Evolutionary conservation across 192 early-diverging fungal genomes (phyloP), one percentile per base, ranked within the genome.

Genomic region (Obelidium mucronatum): DNA sequence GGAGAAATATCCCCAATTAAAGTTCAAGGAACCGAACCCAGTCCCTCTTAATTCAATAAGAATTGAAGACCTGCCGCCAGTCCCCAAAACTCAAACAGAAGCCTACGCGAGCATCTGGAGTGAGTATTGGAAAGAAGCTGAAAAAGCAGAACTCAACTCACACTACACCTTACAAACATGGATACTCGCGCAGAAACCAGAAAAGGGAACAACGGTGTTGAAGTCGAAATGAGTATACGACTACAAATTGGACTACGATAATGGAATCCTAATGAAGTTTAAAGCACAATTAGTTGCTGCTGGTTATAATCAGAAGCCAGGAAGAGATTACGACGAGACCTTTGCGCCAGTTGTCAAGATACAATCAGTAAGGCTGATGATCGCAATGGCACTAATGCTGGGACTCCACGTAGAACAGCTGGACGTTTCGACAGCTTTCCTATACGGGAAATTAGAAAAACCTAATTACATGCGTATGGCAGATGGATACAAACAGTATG

Each of bases 271-370:
- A n/a, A 22, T 67, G 67, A 65, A 58, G 40, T 77, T 77, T 66
- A 85, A 85, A 62, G 80, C 83, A 33, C 70, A 79, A 40, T 37
- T 78, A 24, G 80, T 82, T 40, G 79, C 77, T 1, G 44, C 60
- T 31, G 83, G 81, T 22, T 81, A 72, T 51, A 69, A 28, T 2
- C 83, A 85, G 56, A 26, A 70, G 30, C 1, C 62, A 3, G 83
- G 83, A 11, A 31, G 80, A 1, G 83, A 85, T 42, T 85, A 82
- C 58, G 51, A 54, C 4, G 76, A 85, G 51, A 80, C 75, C 1
- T 80, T 44, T 69, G 55, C 83, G 4, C 83, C 83, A n/a, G 75
- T 69, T 34, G 39, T 70, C 2, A 53, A 52, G 24, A 61, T 24
- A 31, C 65, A 65, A 40, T 67, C 75, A 44, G 34, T 77, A 22